Evolutionary conservation across 2,329 filamentous ascomycete genomes (phyloP).

Genomic region (Achaetomium macrosporum): DNA sequence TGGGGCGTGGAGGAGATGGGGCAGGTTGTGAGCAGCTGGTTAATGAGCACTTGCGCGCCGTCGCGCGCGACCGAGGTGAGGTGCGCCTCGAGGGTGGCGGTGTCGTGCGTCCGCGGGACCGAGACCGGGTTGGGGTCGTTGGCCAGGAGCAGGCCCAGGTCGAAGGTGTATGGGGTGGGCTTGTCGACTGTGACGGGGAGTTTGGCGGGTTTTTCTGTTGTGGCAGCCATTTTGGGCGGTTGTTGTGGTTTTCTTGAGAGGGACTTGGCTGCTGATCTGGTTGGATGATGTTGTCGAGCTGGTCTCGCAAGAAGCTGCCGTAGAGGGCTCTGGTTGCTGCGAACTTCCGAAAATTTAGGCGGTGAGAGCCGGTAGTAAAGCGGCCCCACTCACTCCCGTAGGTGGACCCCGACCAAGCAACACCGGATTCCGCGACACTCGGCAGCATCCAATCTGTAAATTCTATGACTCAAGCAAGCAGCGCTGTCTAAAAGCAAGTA

Average conservation of each 20-base stretch:
- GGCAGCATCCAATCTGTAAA: too few relatives aligned
- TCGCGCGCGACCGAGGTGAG: conserved; percentile 75
- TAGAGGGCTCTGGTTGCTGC: not conserved
- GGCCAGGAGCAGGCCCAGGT: conserved; percentile 82
- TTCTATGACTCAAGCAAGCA: too few relatives aligned
- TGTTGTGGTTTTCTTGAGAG: conserved; percentile 5
- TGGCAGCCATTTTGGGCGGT: conserved; percentile 10
- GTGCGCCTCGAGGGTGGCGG: conserved; percentile 53
- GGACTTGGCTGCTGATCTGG: not conserved
- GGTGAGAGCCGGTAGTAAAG: conserved; percentile 2
- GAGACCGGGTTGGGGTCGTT: conserved; percentile 80
- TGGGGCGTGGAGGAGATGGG: conserved; percentile 63
- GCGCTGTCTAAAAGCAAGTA: too few relatives aligned
- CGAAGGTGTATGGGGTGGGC: conserved; percentile 86
- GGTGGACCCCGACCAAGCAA: too few relatives aligned
- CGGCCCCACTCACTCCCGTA: too few relatives aligned
- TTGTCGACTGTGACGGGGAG: conserved; percentile 66
- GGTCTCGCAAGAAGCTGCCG: not conserved
- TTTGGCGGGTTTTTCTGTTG: conserved; percentile 38
- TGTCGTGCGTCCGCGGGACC: conserved; percentile 43
- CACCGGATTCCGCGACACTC: too few relatives aligned
- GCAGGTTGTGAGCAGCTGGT: conserved; percentile 88
- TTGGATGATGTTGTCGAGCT: conserved; percentile 3
- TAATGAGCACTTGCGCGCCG: conserved; percentile 85
- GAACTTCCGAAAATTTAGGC: conserved; percentile 11